Conservation (phyloP, 2,329 filamentous ascomycete genomes). For the Aspergillus aculeatinus region DNA sequence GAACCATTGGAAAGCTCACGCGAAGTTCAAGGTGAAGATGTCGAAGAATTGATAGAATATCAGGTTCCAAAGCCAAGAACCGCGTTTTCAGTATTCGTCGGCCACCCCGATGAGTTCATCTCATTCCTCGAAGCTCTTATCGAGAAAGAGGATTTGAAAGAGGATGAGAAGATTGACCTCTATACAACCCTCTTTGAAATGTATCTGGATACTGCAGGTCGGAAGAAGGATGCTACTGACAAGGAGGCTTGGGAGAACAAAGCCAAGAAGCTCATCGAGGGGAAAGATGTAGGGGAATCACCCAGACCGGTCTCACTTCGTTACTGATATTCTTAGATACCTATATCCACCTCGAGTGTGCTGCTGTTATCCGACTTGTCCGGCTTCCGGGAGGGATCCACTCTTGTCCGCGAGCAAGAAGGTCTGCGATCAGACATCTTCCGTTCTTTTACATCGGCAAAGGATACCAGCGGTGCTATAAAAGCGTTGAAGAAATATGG, state of each 20-base stretch:
- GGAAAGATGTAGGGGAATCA: slow-evolving; percentile 58
- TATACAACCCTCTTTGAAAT: slow-evolving; percentile 97
- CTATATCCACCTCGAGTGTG: slow-evolving; percentile 93
- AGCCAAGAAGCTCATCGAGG: slow-evolving; percentile 83
- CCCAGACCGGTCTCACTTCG: neutral
- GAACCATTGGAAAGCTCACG: slow-evolving; percentile 29
- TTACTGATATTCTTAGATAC: slow-evolving; percentile 44
- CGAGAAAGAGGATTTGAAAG: slow-evolving; percentile 66
- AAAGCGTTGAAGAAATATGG: slow-evolving; percentile 90
- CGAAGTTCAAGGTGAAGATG: slow-evolving; percentile 21
- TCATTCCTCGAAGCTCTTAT: slow-evolving; percentile 87
- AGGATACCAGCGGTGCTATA: slow-evolving; percentile 87
- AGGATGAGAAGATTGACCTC: slow-evolving; percentile 77
- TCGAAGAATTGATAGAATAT: slow-evolving; percentile 60
- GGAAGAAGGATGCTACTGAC: slow-evolving; percentile 64
- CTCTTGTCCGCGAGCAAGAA: slow-evolving; percentile 89
- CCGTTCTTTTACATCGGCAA: slow-evolving; percentile 87
- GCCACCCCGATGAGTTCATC: slow-evolving; percentile 89
- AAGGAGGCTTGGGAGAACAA: slow-evolving; percentile 84
- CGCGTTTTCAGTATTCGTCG: slow-evolving; percentile 94
- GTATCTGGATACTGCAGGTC: slow-evolving; percentile 86
- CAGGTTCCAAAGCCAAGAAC: slow-evolving; percentile 77
- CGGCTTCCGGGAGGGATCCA: slow-evolving; percentile 84
- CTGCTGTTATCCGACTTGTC: slow-evolving; percentile 88
- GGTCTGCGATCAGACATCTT: slow-evolving; percentile 94